phyloP scores from a whole-genome alignment of 2,329 filamentous ascomycete species.

The Camptophora hylomeconis region DNA sequence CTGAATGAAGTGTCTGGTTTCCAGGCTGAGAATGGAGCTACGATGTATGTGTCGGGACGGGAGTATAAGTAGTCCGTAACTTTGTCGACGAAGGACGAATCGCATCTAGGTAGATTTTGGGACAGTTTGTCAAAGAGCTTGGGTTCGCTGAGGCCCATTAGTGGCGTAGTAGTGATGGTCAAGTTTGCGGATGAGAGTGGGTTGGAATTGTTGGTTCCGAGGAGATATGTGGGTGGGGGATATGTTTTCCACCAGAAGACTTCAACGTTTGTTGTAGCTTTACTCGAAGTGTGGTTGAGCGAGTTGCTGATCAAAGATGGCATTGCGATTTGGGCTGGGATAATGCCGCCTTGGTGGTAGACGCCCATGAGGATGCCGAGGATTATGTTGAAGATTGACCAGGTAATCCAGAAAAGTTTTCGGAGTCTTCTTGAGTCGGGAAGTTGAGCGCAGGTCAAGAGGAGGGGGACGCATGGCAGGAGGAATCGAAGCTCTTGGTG shows the following conservation, averaged over 20 bases:
- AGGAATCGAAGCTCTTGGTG: conserved; percentile 43
- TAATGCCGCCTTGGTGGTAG: conserved; percentile 41
- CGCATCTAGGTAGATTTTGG: conserved; percentile 20
- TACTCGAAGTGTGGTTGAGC: conserved; percentile 13
- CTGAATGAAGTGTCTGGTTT: conserved; percentile 4
- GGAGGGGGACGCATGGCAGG: conserved; percentile 37
- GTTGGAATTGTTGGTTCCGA: conserved; percentile 25
- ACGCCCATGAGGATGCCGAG: conserved; percentile 38
- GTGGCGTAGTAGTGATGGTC: conserved; percentile 29
- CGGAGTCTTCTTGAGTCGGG: conserved; percentile 20
- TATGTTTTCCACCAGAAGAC: conserved; percentile 45
- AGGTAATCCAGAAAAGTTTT: conserved; percentile 29
- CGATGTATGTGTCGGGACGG: conserved; percentile 25
- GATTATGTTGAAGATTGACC: conserved; percentile 37
- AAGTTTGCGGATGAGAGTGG: conserved; percentile 14
- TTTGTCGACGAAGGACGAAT: conserved; percentile 11
- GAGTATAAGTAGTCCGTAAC: conserved; percentile 8
- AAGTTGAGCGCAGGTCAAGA: conserved; percentile 34
- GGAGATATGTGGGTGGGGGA: conserved; percentile 37
- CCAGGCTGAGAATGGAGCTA: conserved; percentile 32
- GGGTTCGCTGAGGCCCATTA: conserved; percentile 34
- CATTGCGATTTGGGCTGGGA: conserved; percentile 36
- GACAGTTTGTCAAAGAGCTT: conserved; percentile 28
- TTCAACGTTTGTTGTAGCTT: conserved; percentile 19
- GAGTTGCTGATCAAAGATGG: conserved; percentile 18